A percentile compares a stretch with the other conserved stretches of the same genome.
Conservation (phyloP, 805 yeast species). For the Candida maesae region DNA sequence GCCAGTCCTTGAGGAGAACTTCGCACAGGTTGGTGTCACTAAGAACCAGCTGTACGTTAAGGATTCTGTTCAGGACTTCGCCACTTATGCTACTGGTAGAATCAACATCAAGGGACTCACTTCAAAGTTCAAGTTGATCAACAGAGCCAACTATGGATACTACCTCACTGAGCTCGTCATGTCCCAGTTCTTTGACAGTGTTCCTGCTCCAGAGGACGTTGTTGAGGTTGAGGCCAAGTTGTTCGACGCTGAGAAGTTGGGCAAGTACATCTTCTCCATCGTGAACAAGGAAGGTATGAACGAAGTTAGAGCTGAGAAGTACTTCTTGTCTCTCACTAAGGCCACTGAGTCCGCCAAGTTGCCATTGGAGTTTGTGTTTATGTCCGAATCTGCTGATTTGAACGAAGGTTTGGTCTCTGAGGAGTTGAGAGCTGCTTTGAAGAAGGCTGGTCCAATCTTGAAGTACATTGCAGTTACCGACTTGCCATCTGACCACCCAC, state of each 20-base stretch:
- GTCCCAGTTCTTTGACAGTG: slow-evolving; percentile 52
- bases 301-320: slow-evolving; percentile 67
- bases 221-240: slow-evolving; percentile 61
- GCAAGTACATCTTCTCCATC: slow-evolving; percentile 72
- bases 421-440: slow-evolving; percentile 43
- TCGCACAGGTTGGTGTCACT: slow-evolving; percentile 74
- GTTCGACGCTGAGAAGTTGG: slow-evolving; percentile 32
- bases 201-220: slow-evolving; percentile 53
- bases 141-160: slow-evolving; percentile 77
- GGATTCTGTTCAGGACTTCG: slow-evolving; percentile 56
- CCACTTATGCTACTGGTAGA: slow-evolving; percentile 86
- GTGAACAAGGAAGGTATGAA: slow-evolving; percentile 85
- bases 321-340: slow-evolving; percentile 79
- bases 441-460: slow-evolving; percentile 43
- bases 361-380: slow-evolving; percentile 74
- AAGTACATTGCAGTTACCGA: slow-evolving; percentile 80
- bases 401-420: slow-evolving; percentile 57
- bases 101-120: slow-evolving; percentile 62
- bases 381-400: slow-evolving; percentile 85
- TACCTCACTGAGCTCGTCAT: slow-evolving; percentile 61
- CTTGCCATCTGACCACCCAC: slow-evolving; percentile 72
- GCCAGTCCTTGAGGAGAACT: slow-evolving; percentile 59
- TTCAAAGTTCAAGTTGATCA: slow-evolving; percentile 58
- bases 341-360: slow-evolving; percentile 68
- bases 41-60: slow-evolving; percentile 45